Evolutionary conservation across 176 grass and related monocot species (phyloP), one percentile per base, ranked within the genome.

Genomic region (Aechmea fasciata): DNA sequence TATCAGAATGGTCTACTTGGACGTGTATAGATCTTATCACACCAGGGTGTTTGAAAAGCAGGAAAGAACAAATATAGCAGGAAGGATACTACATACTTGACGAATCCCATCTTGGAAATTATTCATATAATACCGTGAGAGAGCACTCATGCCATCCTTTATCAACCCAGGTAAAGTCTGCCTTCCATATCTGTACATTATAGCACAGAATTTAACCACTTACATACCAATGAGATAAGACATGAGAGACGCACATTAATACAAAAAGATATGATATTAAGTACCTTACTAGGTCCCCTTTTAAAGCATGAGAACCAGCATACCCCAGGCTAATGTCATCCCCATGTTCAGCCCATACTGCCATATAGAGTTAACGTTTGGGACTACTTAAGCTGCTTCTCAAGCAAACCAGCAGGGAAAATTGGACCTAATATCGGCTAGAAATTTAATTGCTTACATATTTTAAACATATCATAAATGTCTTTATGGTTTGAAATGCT

Each of bases 111-210:
- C 94, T 67, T 93, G 94, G 82, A 93, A 99, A 84, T 99, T 99
- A 79, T 99, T 96, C 85, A 93, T 85, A 83, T 93, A 99, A 86
- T 99, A 99, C 69, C 94, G 82, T 13, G 94, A 93, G 80, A 99
- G 83, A 77, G 94, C 84, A 75, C 77, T 93, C 78, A 90, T 82
- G 23, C 89, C 94, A 86, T 90, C 94, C 79, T 93, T 99, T 77
- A 99, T 76, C 77, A 93, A 70, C 84, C 94, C 89, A 78, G 89
- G 81, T 76, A 99, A 28, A 81, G 94, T 93, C 78, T 99, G 94
- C 71, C 72, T 93, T 63, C 94, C 94, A 68, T 93, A 93, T 71
- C 94, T 99, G 84, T 33, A 77, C 63, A 62, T 68, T 47, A 68
- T 74, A 26, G 54, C 63, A 69, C n/a, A 57, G 29, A 63, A 77